Evolutionary conservation across 768 basidiomycete genomes (phyloP).

Genomic region (Leccinum incarnatum): DNA sequence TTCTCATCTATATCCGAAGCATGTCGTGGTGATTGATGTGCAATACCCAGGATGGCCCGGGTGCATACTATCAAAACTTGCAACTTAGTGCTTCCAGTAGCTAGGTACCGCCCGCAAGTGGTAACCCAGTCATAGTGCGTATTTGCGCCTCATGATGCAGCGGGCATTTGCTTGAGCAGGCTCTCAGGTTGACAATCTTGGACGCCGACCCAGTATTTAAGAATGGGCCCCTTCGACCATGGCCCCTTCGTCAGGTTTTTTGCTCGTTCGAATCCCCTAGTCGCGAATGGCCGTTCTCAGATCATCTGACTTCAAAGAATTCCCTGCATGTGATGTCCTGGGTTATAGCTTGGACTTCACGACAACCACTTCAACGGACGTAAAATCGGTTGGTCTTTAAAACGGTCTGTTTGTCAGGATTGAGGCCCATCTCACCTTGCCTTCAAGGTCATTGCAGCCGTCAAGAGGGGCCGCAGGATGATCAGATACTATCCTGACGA

Average conservation of each 20-base stretch:
- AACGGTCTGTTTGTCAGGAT: background rate
- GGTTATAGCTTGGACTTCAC: background rate
- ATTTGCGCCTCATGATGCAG: background rate
- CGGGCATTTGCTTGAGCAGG: background rate
- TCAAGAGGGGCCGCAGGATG: background rate
- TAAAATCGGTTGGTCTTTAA: background rate
- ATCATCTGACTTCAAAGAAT: background rate
- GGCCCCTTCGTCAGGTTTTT: background rate
- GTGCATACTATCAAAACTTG: too few relatives aligned
- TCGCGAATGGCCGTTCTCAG: background rate
- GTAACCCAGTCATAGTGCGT: background rate
- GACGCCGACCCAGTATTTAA: background rate
- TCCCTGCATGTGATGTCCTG: background rate
- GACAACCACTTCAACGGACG: background rate
- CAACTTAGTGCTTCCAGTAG: too few relatives aligned
- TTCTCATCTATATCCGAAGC: too few relatives aligned
- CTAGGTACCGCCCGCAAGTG: too few relatives aligned
- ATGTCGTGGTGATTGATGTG: too few relatives aligned
- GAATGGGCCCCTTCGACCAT: background rate
- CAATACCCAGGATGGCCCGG: too few relatives aligned
- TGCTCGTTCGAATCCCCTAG: background rate
- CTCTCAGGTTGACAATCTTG: background rate
- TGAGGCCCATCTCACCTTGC: background rate
- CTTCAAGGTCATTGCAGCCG: background rate
- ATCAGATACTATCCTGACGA: background rate